phyloP scores from a whole-genome alignment of 2,329 filamentous ascomycete genomes.

The Tricladium varicosporioides region DNA sequence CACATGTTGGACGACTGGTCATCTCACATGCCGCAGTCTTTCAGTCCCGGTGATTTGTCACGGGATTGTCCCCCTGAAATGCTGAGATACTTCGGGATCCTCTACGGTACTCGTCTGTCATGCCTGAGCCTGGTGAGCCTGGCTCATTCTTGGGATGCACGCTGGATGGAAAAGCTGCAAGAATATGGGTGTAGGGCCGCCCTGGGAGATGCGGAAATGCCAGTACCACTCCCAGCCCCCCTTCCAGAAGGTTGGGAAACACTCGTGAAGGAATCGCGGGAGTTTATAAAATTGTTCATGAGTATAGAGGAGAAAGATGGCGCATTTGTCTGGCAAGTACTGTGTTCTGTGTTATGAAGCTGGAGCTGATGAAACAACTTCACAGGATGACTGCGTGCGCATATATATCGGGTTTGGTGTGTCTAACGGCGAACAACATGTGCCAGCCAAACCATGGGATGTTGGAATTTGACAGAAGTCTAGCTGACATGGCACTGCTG shows the following conservation, averaged over 20 bases:
- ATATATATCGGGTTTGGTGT: constrained; percentile 26
- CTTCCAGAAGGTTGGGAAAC: constrained; percentile 25
- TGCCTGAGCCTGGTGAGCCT: constrained; percentile 26
- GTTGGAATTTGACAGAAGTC: constrained; percentile 19
- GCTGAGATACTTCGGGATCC: constrained; percentile 21
- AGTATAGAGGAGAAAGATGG: constrained; percentile 17
- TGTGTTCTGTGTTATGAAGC: constrained; percentile 6
- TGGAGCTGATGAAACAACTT: constrained; percentile 10
- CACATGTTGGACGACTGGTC: constrained; percentile 26
- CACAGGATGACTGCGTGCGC: constrained; percentile 27
- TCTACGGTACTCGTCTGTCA: constrained; percentile 26
- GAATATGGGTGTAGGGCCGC: constrained; percentile 1
- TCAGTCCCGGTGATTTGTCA: constrained; percentile 17
- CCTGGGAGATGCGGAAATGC: not conserved
- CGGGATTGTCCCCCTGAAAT: constrained; percentile 16
- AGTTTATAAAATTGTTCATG: constrained; percentile 21
- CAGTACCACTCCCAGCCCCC: constrained; percentile 12
- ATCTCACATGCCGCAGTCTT: constrained; percentile 23
- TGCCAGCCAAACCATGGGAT: constrained; percentile 19
- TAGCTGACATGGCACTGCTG: constrained; percentile 17
- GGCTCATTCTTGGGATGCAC: constrained; percentile 17
- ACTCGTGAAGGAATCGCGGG: constrained; percentile 24
- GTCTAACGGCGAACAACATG: constrained; percentile 28
- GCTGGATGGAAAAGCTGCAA: constrained; percentile 2
- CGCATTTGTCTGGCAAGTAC: constrained; percentile 27